Conservation (phyloP, 768 basidiomycete genomes). For the Amanita pallidorosea region DNA sequence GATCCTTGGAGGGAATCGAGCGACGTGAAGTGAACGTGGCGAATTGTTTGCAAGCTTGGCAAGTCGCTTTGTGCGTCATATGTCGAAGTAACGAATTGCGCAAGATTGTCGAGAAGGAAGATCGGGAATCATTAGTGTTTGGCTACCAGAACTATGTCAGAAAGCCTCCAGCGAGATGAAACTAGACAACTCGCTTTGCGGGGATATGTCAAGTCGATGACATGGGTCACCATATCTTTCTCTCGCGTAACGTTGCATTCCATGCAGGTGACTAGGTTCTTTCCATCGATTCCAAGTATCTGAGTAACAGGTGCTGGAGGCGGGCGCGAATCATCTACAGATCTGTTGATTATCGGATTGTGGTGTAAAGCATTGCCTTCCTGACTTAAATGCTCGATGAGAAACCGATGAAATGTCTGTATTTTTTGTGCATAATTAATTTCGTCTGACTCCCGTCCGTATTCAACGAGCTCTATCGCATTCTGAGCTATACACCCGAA, state of each 20-base stretch:
- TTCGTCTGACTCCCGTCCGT: constrained; percentile 62
- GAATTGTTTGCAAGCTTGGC: constrained; percentile 73
- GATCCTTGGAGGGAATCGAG: constrained; percentile 46
- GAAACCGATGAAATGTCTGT: constrained; percentile 90
- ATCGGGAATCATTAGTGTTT: neutral
- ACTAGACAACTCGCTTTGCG: constrained; percentile 44
- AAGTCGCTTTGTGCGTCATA: constrained; percentile 78
- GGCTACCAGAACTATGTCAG: neutral
- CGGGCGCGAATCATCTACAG: constrained; percentile 8
- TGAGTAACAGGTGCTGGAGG: constrained; percentile 71
- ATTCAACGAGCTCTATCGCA: constrained; percentile 84
- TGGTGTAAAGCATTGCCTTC: constrained; percentile 59
- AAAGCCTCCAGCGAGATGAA: neutral
- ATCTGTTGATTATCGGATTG: constrained; percentile 41
- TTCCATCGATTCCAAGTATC: constrained; percentile 70
- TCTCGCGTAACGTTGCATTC: constrained; percentile 61
- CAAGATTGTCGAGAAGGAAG: constrained; percentile 54
- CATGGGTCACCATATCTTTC: constrained; percentile 73
- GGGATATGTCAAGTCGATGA: constrained; percentile 82
- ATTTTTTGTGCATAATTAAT: constrained; percentile 83
- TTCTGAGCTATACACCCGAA: constrained; percentile 38
- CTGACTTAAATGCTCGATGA: constrained; percentile 72
- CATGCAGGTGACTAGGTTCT: constrained; percentile 64
- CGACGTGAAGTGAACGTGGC: constrained; percentile 62
- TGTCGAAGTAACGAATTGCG: constrained; percentile 71